Base-by-base conservation (phyloP, 2,329 filamentous ascomycete species). In the Epichloe sylvatica region DNA sequence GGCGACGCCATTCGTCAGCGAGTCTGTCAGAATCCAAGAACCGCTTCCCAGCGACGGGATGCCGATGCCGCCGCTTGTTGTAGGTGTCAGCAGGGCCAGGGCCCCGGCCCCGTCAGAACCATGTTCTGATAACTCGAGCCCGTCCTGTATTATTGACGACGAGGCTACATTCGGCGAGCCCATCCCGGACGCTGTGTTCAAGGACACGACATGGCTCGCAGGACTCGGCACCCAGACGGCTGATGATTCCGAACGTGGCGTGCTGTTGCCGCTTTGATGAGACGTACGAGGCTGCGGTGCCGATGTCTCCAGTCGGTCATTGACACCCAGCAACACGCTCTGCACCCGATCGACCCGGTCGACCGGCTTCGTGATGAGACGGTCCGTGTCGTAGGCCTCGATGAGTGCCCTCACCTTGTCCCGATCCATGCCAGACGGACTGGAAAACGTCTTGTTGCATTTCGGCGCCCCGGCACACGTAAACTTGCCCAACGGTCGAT, bases 391-490 rank as follows among this genome's bases (percentile, higher is more conserved):
- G 15, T 53, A 37, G 15, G 33, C 11, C n/a, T 46, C n/a, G 12
- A 54, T 38, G 36, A 54, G 12, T 5, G 33, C 33, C 17, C 47
- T 50, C 17, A 53, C 30, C 34, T 45, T 36, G 37, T 48, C 35
- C 8, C 51, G 47, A 30, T 53, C 30, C 19, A 54, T 49, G 36
- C 54, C 54, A 11, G 54, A 56, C 3, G 53, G 53, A 4, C 47
- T 48, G 3, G 36, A 33, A 42, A 56, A 56, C 9, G 12, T 45
- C 17, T 38, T 45, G 2, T 38, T 39, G 50, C 54, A 55, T 8
- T 38, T 45, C 13, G 37, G 39, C 11, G 49, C 53, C 13, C n/a
- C 38, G 36, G 50, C 37, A 41, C 54, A 56, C 13, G 21, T 23
- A 11, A 53, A 12, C 2, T 51, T 48, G 45, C 51, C 40, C n/a